These are phyloP conservation scores for Emmonsiellopsis sp. DNA, from an alignment of 2,329 filamentous ascomycete species.

Conservation along the genomic window DNA sequence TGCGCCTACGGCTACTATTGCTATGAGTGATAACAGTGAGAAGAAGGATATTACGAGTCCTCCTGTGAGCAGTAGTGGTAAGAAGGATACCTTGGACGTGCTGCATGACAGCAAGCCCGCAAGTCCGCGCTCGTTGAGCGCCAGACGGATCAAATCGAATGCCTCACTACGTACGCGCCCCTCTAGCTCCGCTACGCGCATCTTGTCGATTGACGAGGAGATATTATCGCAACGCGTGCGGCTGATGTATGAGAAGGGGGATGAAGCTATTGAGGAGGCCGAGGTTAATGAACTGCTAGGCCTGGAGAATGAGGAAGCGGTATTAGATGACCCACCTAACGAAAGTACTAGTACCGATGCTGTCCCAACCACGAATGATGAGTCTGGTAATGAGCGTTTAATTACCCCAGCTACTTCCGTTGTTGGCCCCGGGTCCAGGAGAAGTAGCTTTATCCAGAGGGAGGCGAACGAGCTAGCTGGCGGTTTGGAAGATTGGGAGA, in stretches of 20 bases:
- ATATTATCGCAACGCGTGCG: slow-evolving; percentile 54
- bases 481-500: slow-evolving; percentile 57
- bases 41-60: neutral
- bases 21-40: neutral
- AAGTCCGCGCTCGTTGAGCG: slow-evolving; percentile 15
- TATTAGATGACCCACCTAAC: slow-evolving; percentile 31
- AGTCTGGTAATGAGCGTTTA: slow-evolving; percentile 20
- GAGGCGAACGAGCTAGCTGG: slow-evolving; percentile 52
- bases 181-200: slow-evolving; percentile 33
- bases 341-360: slow-evolving; percentile 23
- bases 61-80: neutral
- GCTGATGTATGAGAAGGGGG: slow-evolving; percentile 55
- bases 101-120: slow-evolving; percentile 7
- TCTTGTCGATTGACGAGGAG: slow-evolving; percentile 56
- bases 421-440: slow-evolving; percentile 15
- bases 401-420: slow-evolving; percentile 21
- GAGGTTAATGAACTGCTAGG: slow-evolving; percentile 31
- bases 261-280: slow-evolving; percentile 43
- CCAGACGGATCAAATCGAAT: slow-evolving; percentile 22
- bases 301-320: slow-evolving; percentile 26
- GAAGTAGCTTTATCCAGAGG: slow-evolving; percentile 33
- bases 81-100: neutral
- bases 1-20: too few species aligned
- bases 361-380: slow-evolving; percentile 17
- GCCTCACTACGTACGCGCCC: slow-evolving; percentile 31